These are phyloP conservation scores for Sporobolomyces roseus DNA, from an alignment of 768 basidiomycete species.

Conservation along the genomic window DNA sequence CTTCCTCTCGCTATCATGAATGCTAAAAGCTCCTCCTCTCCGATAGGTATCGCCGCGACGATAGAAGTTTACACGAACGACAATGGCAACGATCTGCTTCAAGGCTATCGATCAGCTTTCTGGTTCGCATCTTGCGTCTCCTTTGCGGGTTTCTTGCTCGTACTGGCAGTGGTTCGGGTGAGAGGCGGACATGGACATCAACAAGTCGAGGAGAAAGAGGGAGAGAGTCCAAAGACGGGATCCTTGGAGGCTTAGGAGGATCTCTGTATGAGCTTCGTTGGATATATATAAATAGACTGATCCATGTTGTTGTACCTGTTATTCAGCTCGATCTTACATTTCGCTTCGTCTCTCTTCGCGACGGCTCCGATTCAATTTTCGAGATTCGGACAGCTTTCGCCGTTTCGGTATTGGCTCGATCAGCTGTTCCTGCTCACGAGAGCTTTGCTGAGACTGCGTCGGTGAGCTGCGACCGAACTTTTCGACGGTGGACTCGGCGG, in stretches of 20 bases:
- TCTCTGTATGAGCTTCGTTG: no score
- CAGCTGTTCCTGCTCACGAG: no score
- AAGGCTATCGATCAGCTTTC: conserved; percentile 36
- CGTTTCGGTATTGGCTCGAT: no score
- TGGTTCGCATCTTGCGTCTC: conserved; percentile 37
- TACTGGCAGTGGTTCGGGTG: conserved; percentile 4
- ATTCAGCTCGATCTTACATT: no score
- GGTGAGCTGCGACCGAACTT: no score
- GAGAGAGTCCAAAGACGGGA: neutral
- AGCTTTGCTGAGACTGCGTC: no score
- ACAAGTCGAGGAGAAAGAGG: neutral
- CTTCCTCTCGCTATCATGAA: no score
- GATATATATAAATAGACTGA: no score
- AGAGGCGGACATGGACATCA: conserved; percentile 1
- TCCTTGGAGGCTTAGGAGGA: neutral
- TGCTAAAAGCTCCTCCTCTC: neutral
- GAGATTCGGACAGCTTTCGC: no score
- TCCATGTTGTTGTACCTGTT: neutral
- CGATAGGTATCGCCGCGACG: conserved; percentile 31
- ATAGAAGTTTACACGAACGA: conserved; percentile 34
- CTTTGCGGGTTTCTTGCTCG: conserved; percentile 28
- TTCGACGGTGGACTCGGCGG: no score
- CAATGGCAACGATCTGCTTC: conserved; percentile 16
- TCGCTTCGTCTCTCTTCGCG: no score
- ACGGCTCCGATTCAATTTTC: no score